Evolutionary conservation across 2,329 filamentous ascomycete species (phyloP), one percentile per base, ranked within the genome.

Genomic region (Ophiostoma quercus): DNA sequence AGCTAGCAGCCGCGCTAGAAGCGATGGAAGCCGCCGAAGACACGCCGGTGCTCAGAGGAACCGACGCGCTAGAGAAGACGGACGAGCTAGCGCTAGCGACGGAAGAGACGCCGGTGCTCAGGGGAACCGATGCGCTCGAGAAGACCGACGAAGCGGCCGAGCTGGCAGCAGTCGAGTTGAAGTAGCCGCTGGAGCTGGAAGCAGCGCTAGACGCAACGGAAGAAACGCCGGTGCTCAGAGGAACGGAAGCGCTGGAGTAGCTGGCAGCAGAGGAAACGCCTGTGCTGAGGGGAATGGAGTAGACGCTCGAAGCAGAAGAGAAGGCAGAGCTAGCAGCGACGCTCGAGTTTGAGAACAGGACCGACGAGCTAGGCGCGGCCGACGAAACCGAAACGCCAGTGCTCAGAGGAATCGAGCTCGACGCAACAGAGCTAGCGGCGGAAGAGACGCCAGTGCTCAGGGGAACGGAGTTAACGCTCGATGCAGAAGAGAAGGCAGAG

Each of bases 381-480:
- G 62, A 66, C 19, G 63, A 66, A 1, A 7, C n/a, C 5, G 43
- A 51, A 8, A 19, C 43, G 34, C 19, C 63, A 9, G 63, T 39
- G 63, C 34, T 41, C 19, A 41, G 19, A 34, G 62, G 62, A 5
- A 39, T 19, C 4, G 62, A 63, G 12, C 43, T 51, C 29, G 16
- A 63, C 4, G n/a, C 29, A 19, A 12, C 60, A 16, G 60, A 63
- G 60, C 60, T 63, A 8, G 54, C 22, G 6, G n/a, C 14, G 16
- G 63, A 66, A 5, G 63, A 66, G 7, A n/a, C n/a, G 19, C 62
- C 62, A 7, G 62, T 65, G 62, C 62, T 65, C 62, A 65, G 34
- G 19, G 62, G 62, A 41, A 66, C 32, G 3, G 60, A 63, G 57
- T 62, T 5, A 11, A 29, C 29, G 62, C 62, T 65, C 16, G 34